Base-by-base conservation (phyloP, 305 asterid species). In the Rubia peregrina region DNA sequence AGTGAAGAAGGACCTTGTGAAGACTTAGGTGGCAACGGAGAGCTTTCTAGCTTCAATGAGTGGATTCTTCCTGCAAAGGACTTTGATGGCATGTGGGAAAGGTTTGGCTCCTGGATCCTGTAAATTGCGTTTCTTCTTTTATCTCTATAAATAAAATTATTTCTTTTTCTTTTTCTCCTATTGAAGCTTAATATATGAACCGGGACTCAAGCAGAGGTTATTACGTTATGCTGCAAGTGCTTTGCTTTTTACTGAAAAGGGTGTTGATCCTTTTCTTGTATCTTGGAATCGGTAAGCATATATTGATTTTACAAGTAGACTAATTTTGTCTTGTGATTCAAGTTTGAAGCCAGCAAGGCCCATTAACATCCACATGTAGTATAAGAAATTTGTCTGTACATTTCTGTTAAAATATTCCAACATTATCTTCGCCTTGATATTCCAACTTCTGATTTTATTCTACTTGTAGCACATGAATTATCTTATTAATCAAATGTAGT, bases 1-100 rank as follows among this genome's bases (percentile, higher is more conserved):
- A 94, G 90, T 77, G 96, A 94, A 80, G 98, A 93, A 83, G 98
- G 98, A 68, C 96, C 98, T n/a, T 88, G 97, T 33, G 98, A 93
- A 81, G 98, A 93, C 71, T 79, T 93, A 76, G 85, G 84, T 79
- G 85, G 79, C 75, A 90, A 91, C 72, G 95, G 96, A 42, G 91
- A 89, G 83, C 89, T 84, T 78, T 88, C 96, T 62, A 93, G 95
- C 77, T 93, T 93, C 79, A 86, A 85, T 75, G 97, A 93, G 81
- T 93, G 97, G 97, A 85, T 88, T 78, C 98, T 93, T 78, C 98
- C 98, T 22, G 97, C 98, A 67, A 91, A 91, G 81, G 98, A 93
- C 83, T 93, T 90, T 83, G 95, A 89, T 75, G 96, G 97, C 82
- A 78, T 93, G 92, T 91, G 98, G 98, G 97, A 93, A 83, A 93